Evolutionary conservation across 257 asterid species (phyloP), one percentile per base, ranked within the genome.

Genomic region (Cynanchum wilfordii): DNA sequence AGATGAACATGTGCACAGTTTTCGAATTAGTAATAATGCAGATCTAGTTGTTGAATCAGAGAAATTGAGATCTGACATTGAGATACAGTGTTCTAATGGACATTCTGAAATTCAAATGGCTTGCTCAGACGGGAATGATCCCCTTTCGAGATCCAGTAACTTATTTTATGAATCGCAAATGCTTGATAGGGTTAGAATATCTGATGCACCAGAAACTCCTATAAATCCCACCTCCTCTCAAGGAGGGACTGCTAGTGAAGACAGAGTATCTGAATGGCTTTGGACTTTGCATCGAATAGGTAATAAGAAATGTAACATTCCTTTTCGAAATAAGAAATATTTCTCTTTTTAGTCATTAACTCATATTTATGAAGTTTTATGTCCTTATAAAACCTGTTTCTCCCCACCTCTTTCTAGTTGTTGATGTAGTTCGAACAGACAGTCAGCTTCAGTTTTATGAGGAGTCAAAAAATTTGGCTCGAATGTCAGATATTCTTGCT

Each of bases 401-500:
- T 22, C 29, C 17, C 49, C 33, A 11, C 25, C 40, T 11, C 25
- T 72, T 77, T 72, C 57, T 84, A 94, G 98, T 89, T 79, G 98
- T 94, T 75, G 97, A 94, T 83, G 98, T 94, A 55, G 98, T 94
- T 68, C 93, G 98, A 81, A 94, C 98, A 52, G 98, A 94, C 75
- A 89, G 91, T 81, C 96, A 94, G 80, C 98, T 94, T 52, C 96
- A 91, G 66, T 94, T 94, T 83, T 94, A 94, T 42, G 96, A 86
- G 84, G 97, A 91, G 81, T 52, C 91, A 64, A 91, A 85, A 79
- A 94, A 94, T 83, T 83, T 94, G 87, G 98, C 98, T 77, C 83
- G 98, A 79, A 91, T 94, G 97, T 94, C 97, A 25, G 98, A 94
- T 83, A 94, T 94, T 83, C 97, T 94, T 76, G 98, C 98, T 73